These are phyloP conservation scores for Solanum habrochaites DNA, from an alignment of 257 asterid genomes.

Conservation along the genomic window DNA sequence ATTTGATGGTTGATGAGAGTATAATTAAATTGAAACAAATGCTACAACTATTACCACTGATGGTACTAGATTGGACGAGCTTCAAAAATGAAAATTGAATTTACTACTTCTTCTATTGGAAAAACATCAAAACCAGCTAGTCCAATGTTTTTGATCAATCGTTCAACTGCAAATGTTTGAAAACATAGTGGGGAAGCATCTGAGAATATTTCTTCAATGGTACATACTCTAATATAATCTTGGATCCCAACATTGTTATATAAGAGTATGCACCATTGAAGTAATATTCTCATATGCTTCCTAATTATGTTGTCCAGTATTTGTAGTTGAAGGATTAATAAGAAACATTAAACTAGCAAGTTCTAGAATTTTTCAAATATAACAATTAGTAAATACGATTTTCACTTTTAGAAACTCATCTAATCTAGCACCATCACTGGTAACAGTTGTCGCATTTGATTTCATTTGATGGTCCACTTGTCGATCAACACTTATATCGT, in stretches of 20 bases:
- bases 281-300: no score
- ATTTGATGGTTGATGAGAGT: background rate
- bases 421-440: background rate
- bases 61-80: no score
- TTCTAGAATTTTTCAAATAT: background rate
- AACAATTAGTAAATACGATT: conserved; percentile 8
- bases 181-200: conserved; percentile 28
- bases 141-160: conserved; percentile 25
- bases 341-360: no score
- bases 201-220: conserved; percentile 28
- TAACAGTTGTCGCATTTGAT: background rate
- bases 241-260: background rate
- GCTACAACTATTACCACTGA: no score
- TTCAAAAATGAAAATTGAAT: no score
- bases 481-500: background rate
- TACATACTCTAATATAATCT: conserved; percentile 1
- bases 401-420: conserved; percentile 5
- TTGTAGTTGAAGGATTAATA: no score
- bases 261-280: no score
- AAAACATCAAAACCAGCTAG: conserved; percentile 37
- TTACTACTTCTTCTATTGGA: no score
- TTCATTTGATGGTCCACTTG: background rate
- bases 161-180: background rate
- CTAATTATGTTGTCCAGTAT: no score
- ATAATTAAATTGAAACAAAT: no score